Conservation (phyloP, 257 asterid species). For the Handroanthus guayacan region DNA sequence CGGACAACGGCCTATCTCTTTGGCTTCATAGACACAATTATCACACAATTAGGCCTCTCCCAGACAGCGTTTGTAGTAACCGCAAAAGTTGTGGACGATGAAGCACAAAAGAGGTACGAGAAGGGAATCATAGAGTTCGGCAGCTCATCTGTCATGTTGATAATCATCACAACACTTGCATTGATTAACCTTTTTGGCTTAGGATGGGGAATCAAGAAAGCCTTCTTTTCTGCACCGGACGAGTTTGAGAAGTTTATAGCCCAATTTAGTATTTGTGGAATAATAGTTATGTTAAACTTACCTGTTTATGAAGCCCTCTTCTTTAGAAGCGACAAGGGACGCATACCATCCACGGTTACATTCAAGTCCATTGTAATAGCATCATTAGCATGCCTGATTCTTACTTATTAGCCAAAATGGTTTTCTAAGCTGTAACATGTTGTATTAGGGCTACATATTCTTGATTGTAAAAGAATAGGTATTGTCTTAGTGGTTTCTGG, state of each 20-base stretch:
- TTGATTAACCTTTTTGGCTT: constrained; percentile 59
- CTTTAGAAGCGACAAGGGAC: constrained; percentile 44
- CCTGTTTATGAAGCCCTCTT: constrained; percentile 50
- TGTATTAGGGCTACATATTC: neutral
- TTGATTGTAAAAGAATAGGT: neutral
- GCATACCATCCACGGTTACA: constrained; percentile 40
- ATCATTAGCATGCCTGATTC: constrained; percentile 33
- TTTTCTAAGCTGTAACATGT: neutral
- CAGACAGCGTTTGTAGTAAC: constrained; percentile 57
- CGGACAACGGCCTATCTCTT: constrained; percentile 59
- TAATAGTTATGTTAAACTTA: constrained; percentile 34
- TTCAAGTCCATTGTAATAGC: constrained; percentile 42
- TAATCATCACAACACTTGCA: constrained; percentile 57
- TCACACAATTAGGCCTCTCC: constrained; percentile 55
- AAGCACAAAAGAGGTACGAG: constrained; percentile 54
- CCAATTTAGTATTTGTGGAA: constrained; percentile 41
- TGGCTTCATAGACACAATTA: constrained; percentile 57
- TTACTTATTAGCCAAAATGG: constrained; percentile 14
- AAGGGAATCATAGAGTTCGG: constrained; percentile 70
- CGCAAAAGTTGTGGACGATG: constrained; percentile 61
- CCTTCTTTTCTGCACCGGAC: constrained; percentile 9
- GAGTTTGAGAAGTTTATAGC: constrained; percentile 9
- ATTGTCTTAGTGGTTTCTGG: neutral
- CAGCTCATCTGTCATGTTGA: constrained; percentile 53
- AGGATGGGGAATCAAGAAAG: constrained; percentile 48